phyloP scores from a whole-genome alignment of 257 asterid species.

The Gentiana dahurica region DNA sequence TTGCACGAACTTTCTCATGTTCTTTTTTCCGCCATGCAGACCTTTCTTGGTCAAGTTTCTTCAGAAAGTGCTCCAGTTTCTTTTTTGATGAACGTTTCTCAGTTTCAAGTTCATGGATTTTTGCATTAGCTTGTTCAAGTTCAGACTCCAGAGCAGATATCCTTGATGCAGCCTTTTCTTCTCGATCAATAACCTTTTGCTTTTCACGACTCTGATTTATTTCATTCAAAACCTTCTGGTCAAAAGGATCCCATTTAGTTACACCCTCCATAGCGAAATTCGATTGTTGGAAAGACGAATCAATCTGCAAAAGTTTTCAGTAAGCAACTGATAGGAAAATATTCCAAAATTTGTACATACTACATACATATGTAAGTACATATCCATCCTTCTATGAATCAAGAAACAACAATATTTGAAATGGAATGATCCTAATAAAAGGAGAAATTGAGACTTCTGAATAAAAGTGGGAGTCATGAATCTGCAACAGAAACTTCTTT shows the following conservation, averaged over 20 bases:
- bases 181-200: conserved; percentile 20
- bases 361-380: no score
- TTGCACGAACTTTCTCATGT: conserved; percentile 50
- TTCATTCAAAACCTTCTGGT: conserved; percentile 26
- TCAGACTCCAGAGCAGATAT: conserved; percentile 43
- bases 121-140: conserved; percentile 47
- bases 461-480: no score
- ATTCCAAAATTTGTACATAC: no score
- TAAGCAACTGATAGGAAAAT: no score
- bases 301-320: conserved; percentile 24
- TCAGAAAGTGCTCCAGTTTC: conserved; percentile 61
- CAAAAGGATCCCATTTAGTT: conserved; percentile 60
- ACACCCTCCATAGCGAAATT: conserved; percentile 53
- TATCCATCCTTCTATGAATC: no score
- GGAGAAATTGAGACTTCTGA: no score
- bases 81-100: conserved; percentile 46
- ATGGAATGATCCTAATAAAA: no score
- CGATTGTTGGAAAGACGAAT: conserved; percentile 27
- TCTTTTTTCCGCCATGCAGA: conserved; percentile 59
- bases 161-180: conserved; percentile 20
- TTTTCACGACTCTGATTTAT: conserved; percentile 21
- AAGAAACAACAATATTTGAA: no score
- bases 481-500: no score
- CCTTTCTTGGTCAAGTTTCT: conserved; percentile 50
- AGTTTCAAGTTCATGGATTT: conserved; percentile 42